Conservation (phyloP, 1,284 basidiomycete genomes). For the Heterobasidion parviporum region DNA sequence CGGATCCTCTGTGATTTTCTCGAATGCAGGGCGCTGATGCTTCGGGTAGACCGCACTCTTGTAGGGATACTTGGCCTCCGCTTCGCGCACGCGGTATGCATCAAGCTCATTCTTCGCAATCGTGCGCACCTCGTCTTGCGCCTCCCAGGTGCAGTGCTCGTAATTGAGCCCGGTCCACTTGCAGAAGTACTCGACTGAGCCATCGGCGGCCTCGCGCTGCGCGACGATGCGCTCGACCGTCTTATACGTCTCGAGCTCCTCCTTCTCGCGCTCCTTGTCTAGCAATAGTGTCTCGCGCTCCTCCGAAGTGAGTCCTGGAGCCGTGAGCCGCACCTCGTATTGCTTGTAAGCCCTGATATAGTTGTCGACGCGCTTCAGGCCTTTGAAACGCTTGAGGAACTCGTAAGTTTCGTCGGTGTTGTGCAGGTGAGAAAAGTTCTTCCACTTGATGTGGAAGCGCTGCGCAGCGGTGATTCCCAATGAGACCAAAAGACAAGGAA, state of each 20-base stretch:
- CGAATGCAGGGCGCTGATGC: constrained; percentile 73
- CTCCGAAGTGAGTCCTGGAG: constrained; percentile 72
- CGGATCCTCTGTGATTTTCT: constrained; percentile 87
- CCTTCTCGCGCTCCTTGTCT: constrained; percentile 84
- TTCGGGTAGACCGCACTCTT: constrained; percentile 71
- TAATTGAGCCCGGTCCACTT: constrained; percentile 97
- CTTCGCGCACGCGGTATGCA: constrained; percentile 73
- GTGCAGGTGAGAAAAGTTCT: constrained; percentile 87
- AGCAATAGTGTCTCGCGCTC: constrained; percentile 86
- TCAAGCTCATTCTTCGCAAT: constrained; percentile 75
- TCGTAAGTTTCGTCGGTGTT: constrained; percentile 97
- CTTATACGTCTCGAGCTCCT: constrained; percentile 87
- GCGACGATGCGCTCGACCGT: constrained; percentile 89
- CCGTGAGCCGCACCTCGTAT: constrained; percentile 66
- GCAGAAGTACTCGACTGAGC: constrained; percentile 86
- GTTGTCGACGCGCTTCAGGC: constrained; percentile 96
- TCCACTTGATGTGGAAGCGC: constrained; percentile 97
- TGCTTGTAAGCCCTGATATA: constrained; percentile 87
- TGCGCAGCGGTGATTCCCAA: constrained; percentile 21
- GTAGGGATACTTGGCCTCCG: constrained; percentile 78
- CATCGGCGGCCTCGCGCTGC: constrained; percentile 67
- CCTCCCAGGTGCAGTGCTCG: constrained; percentile 95
- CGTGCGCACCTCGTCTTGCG: constrained; percentile 69
- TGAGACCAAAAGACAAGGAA: constrained; percentile 9
- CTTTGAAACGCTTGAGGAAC: constrained; percentile 89